These are phyloP conservation scores for Pseudogymnoascus sp. DNA, from an alignment of 2,329 filamentous ascomycete species.

Conservation along the genomic window DNA sequence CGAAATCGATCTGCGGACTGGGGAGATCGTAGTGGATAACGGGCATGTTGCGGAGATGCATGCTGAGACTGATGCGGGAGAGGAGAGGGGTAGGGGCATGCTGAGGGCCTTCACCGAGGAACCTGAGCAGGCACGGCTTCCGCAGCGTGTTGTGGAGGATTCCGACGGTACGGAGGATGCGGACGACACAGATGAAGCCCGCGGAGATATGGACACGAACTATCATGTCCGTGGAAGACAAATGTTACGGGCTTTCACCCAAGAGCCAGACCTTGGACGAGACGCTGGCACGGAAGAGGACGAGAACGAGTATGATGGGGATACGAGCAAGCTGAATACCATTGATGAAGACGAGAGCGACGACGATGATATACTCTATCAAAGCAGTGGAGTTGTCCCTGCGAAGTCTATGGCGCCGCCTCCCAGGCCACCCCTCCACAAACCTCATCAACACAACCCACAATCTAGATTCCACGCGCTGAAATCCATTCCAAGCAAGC, in stretches of 20 bases:
- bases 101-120: constrained; percentile 18
- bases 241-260: neutral
- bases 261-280: neutral
- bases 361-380: constrained; percentile 6
- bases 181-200: constrained; percentile 18
- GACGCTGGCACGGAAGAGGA: neutral
- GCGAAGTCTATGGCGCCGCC: neutral
- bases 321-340: neutral
- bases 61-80: constrained; percentile 46
- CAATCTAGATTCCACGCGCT: neutral
- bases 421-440: neutral
- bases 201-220: constrained; percentile 18
- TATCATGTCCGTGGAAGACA: neutral
- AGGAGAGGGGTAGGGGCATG: constrained; percentile 17
- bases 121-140: neutral
- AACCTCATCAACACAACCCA: neutral
- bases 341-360: constrained; percentile 1
- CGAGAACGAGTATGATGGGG: neutral
- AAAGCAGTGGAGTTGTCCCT: neutral
- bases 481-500: neutral
- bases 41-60: constrained; percentile 67
- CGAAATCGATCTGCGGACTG: constrained; percentile 79
- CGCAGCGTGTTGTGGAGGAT: constrained; percentile 11
- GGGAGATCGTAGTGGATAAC: constrained; percentile 81
- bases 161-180: constrained; percentile 22